Conservation (phyloP, 805 yeast species). For the Scheffersomyces coipomensis region DNA sequence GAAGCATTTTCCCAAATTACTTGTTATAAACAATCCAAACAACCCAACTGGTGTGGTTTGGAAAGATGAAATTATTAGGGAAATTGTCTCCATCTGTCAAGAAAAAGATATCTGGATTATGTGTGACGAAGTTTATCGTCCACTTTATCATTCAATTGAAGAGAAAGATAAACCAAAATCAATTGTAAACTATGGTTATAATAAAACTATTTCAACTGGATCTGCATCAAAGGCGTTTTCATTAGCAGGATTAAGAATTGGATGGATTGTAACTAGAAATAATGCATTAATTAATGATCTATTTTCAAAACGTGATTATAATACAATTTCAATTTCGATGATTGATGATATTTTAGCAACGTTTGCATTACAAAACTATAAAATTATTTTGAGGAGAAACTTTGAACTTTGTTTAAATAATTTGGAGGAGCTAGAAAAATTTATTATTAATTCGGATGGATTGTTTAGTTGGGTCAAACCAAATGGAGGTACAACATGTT, state of each 20-base stretch:
- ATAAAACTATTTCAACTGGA: slow-evolving; percentile 44
- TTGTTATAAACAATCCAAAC: slow-evolving; percentile 48
- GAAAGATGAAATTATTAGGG: slow-evolving; percentile 25
- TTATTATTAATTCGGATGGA: slow-evolving; percentile 28
- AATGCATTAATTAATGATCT: slow-evolving; percentile 25
- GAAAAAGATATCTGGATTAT: slow-evolving; percentile 31
- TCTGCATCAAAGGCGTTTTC: slow-evolving; percentile 56
- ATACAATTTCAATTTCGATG: slow-evolving; percentile 47
- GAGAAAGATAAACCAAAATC: slow-evolving; percentile 31
- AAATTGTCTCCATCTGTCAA: slow-evolving; percentile 38
- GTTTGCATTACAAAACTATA: slow-evolving; percentile 36
- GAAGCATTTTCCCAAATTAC: slow-evolving; percentile 36
- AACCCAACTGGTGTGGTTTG: slow-evolving; percentile 48
- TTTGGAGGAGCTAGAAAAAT: slow-evolving; percentile 30
- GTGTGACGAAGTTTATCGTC: slow-evolving; percentile 56
- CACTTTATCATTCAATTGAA: slow-evolving; percentile 41
- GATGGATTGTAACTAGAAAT: slow-evolving; percentile 49
- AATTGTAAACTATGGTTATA: slow-evolving; percentile 38
- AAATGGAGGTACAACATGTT: slow-evolving; percentile 47
- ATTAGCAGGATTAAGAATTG: slow-evolving; percentile 52
- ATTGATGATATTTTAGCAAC: slow-evolving; percentile 47
- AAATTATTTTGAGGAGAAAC: slow-evolving; percentile 38
- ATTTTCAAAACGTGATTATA: slow-evolving; percentile 45
- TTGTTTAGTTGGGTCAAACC: slow-evolving; percentile 42
- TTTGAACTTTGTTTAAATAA: slow-evolving; percentile 37